phyloP scores from a whole-genome alignment of 768 basidiomycete species.

The Agaricus subrufescens region DNA sequence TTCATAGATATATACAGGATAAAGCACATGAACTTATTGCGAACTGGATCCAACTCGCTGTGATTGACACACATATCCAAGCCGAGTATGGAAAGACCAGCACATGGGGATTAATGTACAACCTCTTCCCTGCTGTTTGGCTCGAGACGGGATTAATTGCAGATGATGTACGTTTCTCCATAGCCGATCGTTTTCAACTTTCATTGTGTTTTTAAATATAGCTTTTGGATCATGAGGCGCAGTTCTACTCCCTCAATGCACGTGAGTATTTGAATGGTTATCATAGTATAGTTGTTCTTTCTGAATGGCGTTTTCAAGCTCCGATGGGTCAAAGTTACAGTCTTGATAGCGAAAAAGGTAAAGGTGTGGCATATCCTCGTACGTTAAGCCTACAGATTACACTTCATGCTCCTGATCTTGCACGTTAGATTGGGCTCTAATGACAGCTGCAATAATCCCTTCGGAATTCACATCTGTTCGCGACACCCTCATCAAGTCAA shows the following conservation, averaged over 20 bases:
- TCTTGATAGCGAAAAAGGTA: constrained; percentile 13
- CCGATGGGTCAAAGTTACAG: constrained; percentile 12
- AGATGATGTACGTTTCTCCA: constrained; percentile 5
- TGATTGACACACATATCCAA: constrained; percentile 13
- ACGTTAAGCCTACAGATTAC: background rate
- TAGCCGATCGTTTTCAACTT: constrained; percentile 1
- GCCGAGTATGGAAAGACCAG: constrained; percentile 16
- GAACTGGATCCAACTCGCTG: constrained; percentile 13
- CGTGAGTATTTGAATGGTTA: background rate
- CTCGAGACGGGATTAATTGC: constrained; percentile 36
- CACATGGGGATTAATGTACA: constrained; percentile 45
- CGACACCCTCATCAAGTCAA: constrained; percentile 30
- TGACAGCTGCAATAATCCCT: constrained; percentile 40
- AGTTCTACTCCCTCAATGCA: constrained; percentile 10
- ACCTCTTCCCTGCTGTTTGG: constrained; percentile 45
- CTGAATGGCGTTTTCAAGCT: background rate
- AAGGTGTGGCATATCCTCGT: constrained; percentile 15
- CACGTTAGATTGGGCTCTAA: constrained; percentile 41
- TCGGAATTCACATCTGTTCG: constrained; percentile 21
- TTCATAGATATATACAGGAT: constrained; percentile 11
- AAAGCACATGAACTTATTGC: constrained; percentile 2
- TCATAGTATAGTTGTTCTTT: background rate
- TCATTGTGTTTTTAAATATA: background rate
- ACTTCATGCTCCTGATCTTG: background rate
- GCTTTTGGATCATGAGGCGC: constrained; percentile 8